phyloP scores from a whole-genome alignment of 495 filamentous ascomycete species.

The Letharia columbiana region DNA sequence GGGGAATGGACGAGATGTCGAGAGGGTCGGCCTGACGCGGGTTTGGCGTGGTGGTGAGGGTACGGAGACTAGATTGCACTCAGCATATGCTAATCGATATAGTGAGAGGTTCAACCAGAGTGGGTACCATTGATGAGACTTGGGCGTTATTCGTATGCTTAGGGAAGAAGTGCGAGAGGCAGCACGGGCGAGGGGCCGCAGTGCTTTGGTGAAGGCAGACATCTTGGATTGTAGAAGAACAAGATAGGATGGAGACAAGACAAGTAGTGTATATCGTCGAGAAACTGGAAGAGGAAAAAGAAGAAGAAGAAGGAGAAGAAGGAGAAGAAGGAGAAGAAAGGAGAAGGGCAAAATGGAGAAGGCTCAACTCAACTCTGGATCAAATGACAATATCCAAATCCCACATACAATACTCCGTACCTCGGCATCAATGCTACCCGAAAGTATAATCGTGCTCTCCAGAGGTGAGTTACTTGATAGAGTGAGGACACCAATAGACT shows the following conservation, averaged over 20 bases:
- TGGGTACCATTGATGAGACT: slow-evolving; percentile 3
- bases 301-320: neutral
- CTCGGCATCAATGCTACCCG: slow-evolving; percentile 14
- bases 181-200: slow-evolving; percentile 61
- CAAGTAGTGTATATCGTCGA: neutral
- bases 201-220: slow-evolving; percentile 58
- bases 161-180: slow-evolving; percentile 38
- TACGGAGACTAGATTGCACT: slow-evolving; percentile 41
- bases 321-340: neutral
- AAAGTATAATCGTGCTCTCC: neutral
- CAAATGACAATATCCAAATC: neutral
- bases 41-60: slow-evolving; percentile 56
- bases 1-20: slow-evolving; percentile 63
- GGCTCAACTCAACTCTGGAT: neutral
- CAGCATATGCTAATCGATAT: neutral
- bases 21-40: slow-evolving; percentile 44
- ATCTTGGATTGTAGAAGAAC: slow-evolving; percentile 35
- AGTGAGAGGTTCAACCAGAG: slow-evolving; percentile 1
- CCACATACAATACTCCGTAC: neutral
- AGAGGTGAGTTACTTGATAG: too few species aligned
- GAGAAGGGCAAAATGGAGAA: too few species aligned
- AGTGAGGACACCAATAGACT: too few species aligned
- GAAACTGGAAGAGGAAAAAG: neutral
- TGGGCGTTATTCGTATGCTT: slow-evolving; percentile 21
- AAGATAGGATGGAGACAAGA: neutral